Conservation (phyloP, 371 early-diverging fungal genomes). For the Dichotomocladium elegans region DNA sequence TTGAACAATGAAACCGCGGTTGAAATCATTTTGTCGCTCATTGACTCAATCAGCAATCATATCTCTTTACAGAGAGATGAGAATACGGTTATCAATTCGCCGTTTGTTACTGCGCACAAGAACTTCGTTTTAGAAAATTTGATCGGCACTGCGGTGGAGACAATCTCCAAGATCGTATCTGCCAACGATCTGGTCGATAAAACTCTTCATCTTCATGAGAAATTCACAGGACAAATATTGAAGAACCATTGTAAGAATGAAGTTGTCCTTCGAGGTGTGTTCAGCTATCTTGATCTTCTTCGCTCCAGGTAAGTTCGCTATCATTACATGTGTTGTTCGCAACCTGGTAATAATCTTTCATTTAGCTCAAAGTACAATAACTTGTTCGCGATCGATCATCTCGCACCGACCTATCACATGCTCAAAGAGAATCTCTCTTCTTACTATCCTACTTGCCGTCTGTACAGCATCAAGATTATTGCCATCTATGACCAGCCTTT, state of each 20-base stretch:
- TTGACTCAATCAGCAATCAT: slow-evolving; percentile 31
- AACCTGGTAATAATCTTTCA: background rate
- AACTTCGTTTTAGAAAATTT: slow-evolving; percentile 53
- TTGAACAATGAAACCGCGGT: slow-evolving; percentile 26
- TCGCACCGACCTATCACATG: slow-evolving; percentile 47
- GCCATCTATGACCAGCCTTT: slow-evolving; percentile 60
- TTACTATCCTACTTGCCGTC: slow-evolving; percentile 55
- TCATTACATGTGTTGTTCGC: too few species aligned
- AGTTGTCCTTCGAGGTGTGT: slow-evolving; percentile 53
- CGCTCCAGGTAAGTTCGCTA: slow-evolving; percentile 47
- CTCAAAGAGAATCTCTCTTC: slow-evolving; percentile 62
- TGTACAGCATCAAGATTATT: slow-evolving; percentile 72
- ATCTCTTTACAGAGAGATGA: slow-evolving; percentile 29
- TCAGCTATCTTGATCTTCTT: slow-evolving; percentile 48
- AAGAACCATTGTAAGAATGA: slow-evolving; percentile 48
- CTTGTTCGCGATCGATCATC: slow-evolving; percentile 28
- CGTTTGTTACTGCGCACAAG: slow-evolving; percentile 48
- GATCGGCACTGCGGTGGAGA: slow-evolving; percentile 49
- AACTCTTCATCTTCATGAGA: slow-evolving; percentile 10
- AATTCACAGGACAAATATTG: slow-evolving; percentile 39
- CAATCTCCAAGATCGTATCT: slow-evolving; percentile 28
- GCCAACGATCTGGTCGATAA: background rate
- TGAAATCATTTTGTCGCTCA: slow-evolving; percentile 30
- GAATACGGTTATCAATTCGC: slow-evolving; percentile 27
- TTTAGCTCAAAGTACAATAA: slow-evolving; percentile 26